Evolutionary conservation across 164 flowering plant genomes (phyloP).

Genomic region (Hamamelis virginiana): DNA sequence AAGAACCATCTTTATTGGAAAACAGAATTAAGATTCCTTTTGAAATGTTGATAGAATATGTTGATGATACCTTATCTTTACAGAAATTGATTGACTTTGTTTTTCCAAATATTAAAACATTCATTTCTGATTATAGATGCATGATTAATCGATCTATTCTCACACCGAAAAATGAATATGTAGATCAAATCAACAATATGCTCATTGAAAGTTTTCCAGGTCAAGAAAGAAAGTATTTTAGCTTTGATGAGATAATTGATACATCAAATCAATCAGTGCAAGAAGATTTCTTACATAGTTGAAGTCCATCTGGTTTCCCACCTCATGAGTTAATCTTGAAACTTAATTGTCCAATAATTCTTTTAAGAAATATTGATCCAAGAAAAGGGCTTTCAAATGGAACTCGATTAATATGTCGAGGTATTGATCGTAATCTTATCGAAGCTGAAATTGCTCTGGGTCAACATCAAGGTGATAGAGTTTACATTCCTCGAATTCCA

Average conservation of each 20-base stretch:
- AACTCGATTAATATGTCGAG: background rate
- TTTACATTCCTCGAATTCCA: conserved; percentile 2
- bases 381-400: background rate
- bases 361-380: conserved; percentile 1
- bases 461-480: background rate
- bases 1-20: background rate
- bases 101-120: background rate
- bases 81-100: too few relatives aligned
- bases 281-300: background rate
- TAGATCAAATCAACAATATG: too few relatives aligned
- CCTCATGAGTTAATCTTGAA: background rate
- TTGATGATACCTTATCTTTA: too few relatives aligned
- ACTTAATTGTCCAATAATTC: background rate
- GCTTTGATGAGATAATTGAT: too few relatives aligned
- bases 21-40: background rate
- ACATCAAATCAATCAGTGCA: background rate
- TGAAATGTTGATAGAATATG: too few relatives aligned
- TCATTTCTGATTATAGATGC: too few relatives aligned
- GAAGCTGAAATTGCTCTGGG: background rate
- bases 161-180: too few relatives aligned
- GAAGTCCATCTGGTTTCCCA: background rate
- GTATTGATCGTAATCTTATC: background rate
- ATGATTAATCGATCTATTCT: too few relatives aligned
- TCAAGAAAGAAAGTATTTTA: too few relatives aligned
- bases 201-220: too few relatives aligned